These are phyloP conservation scores for Fusarium chlamydosporum DNA, from an alignment of 2,329 filamentous ascomycete genomes.

Conservation along the genomic window DNA sequence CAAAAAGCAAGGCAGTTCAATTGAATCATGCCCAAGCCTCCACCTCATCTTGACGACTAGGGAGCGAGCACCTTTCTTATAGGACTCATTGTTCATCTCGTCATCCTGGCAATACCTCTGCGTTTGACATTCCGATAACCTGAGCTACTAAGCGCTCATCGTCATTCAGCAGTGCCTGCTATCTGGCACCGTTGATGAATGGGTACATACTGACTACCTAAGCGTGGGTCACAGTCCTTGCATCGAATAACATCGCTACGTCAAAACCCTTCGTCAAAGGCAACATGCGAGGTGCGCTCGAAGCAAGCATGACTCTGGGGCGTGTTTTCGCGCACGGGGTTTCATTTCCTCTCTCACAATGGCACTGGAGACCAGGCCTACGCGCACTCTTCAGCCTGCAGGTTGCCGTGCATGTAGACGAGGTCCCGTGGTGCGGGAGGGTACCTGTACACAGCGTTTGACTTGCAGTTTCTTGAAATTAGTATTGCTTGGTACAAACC, in stretches of 20 bases:
- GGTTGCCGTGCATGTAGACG: conserved; percentile 52
- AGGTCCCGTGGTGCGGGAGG: conserved; percentile 51
- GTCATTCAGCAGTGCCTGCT: not conserved
- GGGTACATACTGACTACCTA: not conserved
- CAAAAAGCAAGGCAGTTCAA: not conserved
- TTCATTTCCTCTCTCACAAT: conserved; percentile 32
- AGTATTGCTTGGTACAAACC: not conserved
- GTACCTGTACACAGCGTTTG: conserved; percentile 23
- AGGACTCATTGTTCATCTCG: not conserved
- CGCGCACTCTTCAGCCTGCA: conserved; percentile 50
- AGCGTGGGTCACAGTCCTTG: conserved; percentile 32
- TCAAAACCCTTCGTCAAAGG: not conserved
- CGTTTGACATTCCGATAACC: not conserved
- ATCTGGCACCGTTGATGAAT: not conserved
- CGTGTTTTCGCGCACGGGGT: conserved; percentile 46
- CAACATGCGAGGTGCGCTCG: conserved; percentile 9
- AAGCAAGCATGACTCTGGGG: conserved; percentile 27
- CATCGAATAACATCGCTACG: conserved; percentile 5
- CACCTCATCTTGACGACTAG: not conserved
- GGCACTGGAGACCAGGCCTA: conserved; percentile 44
- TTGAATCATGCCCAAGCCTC: not conserved
- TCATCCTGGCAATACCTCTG: not conserved
- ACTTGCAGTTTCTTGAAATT: conserved; percentile 15
- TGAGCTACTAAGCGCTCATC: not conserved
- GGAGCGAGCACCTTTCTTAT: not conserved